Evolutionary conservation across 1,284 basidiomycete genomes (phyloP).

Genomic region (Pseudozyma pruni): DNA sequence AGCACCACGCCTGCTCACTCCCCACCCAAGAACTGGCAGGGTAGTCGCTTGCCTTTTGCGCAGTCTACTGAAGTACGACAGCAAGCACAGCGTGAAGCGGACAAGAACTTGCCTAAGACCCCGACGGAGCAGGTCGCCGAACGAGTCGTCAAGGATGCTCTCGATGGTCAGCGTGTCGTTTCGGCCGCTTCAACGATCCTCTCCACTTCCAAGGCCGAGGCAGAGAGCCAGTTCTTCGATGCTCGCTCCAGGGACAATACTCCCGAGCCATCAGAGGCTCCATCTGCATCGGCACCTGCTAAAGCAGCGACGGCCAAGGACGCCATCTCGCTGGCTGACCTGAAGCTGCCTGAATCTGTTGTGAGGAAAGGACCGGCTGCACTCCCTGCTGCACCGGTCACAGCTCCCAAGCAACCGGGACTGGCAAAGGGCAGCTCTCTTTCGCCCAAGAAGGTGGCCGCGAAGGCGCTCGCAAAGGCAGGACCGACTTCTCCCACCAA

Average conservation of each 20-base stretch:
- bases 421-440: slow-evolving; percentile 27
- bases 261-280: slow-evolving; percentile 16
- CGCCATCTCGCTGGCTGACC: neutral
- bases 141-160: neutral
- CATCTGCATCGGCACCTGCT: slow-evolving; percentile 4
- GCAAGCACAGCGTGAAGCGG: slow-evolving; percentile 14
- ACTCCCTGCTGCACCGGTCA: neutral
- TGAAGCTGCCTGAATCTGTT: neutral
- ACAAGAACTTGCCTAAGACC: slow-evolving; percentile 28
- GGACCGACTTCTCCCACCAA: slow-evolving; percentile 42
- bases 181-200: slow-evolving; percentile 24
- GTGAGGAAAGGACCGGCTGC: slow-evolving; percentile 7
- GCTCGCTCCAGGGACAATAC: slow-evolving; percentile 35
- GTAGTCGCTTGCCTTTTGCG: slow-evolving; percentile 32
- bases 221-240: slow-evolving; percentile 43
- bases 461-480: slow-evolving; percentile 39
- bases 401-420: slow-evolving; percentile 10
- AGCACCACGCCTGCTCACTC: slow-evolving; percentile 45
- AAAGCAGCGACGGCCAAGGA: neutral
- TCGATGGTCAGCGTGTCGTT: slow-evolving; percentile 13
- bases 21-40: slow-evolving; percentile 44
- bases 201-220: slow-evolving; percentile 19
- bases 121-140: slow-evolving; percentile 25
- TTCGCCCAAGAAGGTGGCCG: slow-evolving; percentile 44
- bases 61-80: slow-evolving; percentile 14